phyloP scores from a whole-genome alignment of 2,329 filamentous ascomycete species.

The Remersonia thermophila region DNA sequence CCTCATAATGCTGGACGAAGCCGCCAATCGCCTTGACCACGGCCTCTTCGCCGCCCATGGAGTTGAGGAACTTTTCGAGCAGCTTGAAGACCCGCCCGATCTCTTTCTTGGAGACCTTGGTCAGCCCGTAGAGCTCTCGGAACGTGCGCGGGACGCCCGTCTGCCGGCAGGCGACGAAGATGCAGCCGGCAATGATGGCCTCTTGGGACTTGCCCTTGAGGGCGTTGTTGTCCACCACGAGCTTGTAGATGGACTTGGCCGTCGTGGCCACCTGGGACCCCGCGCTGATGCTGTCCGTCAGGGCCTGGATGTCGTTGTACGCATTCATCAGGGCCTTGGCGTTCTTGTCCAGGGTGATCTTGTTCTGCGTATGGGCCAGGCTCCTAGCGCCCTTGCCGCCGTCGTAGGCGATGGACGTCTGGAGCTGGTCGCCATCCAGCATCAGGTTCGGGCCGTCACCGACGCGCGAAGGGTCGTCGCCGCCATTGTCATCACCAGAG shows the following conservation, averaged over 20 bases:
- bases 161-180: conserved; percentile 94
- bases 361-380: conserved; percentile 69
- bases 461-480: conserved; percentile 94
- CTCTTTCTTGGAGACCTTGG: conserved; percentile 91
- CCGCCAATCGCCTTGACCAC: conserved; percentile 34
- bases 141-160: conserved; percentile 80
- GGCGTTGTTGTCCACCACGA: conserved; percentile 80
- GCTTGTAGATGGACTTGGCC: conserved; percentile 90
- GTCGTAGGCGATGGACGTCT: conserved; percentile 78
- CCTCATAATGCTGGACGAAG: conserved; percentile 52
- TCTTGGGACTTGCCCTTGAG: conserved; percentile 95
- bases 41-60: conserved; percentile 47
- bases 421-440: conserved; percentile 77
- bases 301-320: conserved; percentile 77
- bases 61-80: conserved; percentile 76
- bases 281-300: conserved; percentile 77
- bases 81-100: conserved; percentile 92
- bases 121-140: conserved; percentile 85
- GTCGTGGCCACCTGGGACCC: conserved; percentile 72
- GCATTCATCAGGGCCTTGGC: conserved; percentile 53
- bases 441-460: conserved; percentile 87
- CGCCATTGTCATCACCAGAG: conserved; percentile 92
- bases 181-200: conserved; percentile 86
- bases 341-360: conserved; percentile 23
- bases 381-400: conserved; percentile 56